Evolutionary conservation across 192 early-diverging fungal genomes (phyloP), one percentile per base, ranked within the genome.

Genomic region (Coemansia sp.): DNA sequence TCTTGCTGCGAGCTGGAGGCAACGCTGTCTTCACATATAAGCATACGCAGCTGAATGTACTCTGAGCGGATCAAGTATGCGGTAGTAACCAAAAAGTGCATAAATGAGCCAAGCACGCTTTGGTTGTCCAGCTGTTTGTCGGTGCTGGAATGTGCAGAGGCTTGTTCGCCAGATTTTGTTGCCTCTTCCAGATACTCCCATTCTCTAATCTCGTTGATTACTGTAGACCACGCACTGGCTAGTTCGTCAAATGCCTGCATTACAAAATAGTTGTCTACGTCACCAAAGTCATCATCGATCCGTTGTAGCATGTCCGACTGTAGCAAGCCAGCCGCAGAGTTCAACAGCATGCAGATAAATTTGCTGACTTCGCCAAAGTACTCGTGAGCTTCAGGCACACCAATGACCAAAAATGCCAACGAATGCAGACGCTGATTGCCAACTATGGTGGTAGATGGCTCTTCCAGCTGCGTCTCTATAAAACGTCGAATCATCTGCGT

Each of bases 181-280:
- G 38, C 61, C 23, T 75, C 61, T 3, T 57, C 58, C 23, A 63
- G 47, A 16, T 63, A 65, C 20, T 55, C 35, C 63, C 73, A 77
- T 19, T 77, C 73, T 1, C 60, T 54, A 23, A 77, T 57, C 18
- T 63, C 63, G 39, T 60, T 63, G 30, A 77, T 67, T 2, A 77
- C 56, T 15, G 63, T 42, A 2, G 73, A 65, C 73, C 73, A 77
- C 19, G 73, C 73, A 44, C 40, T 77, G 43, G 68, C 73, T 40
- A 77, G 68, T 38, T 77, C 73, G 37, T 77, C 73, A 23, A 77
- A 77, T n/a, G 73, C 73, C 60, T 77, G 73, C 73, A 77, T 77
- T 5, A 77, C 64, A 77, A 77, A 77, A 36, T 77, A 77, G 44
- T 70, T 70, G 59, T 77, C 73, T 12, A 77, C 54, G n/a, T 77